Conservation (phyloP, 2,329 filamentous ascomycete genomes). For the Rachicladosporium sp. region DNA sequence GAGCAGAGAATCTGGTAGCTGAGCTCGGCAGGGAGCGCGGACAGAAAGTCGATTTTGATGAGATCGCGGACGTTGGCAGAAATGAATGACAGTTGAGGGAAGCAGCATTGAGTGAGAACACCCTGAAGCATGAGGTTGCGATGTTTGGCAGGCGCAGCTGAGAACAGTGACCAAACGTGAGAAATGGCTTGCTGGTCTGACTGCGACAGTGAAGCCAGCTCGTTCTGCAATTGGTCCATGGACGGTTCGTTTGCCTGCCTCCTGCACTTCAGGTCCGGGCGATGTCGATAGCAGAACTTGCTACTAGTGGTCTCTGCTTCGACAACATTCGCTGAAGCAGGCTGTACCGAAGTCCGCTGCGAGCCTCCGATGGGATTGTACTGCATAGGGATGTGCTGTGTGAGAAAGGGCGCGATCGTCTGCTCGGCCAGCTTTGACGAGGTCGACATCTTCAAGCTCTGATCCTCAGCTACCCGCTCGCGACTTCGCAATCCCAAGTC, state of each 20-base stretch:
- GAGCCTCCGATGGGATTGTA: conserved; percentile 63
- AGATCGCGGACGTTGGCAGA: conserved; percentile 84
- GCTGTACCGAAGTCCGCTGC: conserved; percentile 17
- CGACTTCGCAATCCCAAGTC: conserved; percentile 16
- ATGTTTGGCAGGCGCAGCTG: conserved; percentile 84
- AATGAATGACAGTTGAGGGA: conserved; percentile 88
- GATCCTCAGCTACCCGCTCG: conserved; percentile 15
- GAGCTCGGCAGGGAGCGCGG: conserved; percentile 76
- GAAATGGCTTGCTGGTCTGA: conserved; percentile 90
- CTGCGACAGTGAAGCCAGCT: conserved; percentile 68
- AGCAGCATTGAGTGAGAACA: conserved; percentile 92
- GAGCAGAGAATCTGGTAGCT: conserved; percentile 88
- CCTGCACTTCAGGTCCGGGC: conserved; percentile 85
- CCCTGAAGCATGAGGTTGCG: conserved; percentile 93
- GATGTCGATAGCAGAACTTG: conserved; percentile 90
- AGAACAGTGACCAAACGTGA: conserved; percentile 96
- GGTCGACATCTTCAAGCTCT: conserved; percentile 29
- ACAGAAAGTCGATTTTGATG: conserved; percentile 93
- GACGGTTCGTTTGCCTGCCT: conserved; percentile 87
- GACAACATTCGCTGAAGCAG: conserved; percentile 6
- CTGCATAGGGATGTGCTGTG: conserved; percentile 77
- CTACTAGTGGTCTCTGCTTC: conserved; percentile 50
- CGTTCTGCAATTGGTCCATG: conserved; percentile 87
- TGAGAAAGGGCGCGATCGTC: conserved; percentile 76
- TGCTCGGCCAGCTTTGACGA: conserved; percentile 55